These are phyloP conservation scores for Sarocladium brachiariae DNA, from an alignment of 2,329 filamentous ascomycete genomes.

Conservation along the genomic window DNA sequence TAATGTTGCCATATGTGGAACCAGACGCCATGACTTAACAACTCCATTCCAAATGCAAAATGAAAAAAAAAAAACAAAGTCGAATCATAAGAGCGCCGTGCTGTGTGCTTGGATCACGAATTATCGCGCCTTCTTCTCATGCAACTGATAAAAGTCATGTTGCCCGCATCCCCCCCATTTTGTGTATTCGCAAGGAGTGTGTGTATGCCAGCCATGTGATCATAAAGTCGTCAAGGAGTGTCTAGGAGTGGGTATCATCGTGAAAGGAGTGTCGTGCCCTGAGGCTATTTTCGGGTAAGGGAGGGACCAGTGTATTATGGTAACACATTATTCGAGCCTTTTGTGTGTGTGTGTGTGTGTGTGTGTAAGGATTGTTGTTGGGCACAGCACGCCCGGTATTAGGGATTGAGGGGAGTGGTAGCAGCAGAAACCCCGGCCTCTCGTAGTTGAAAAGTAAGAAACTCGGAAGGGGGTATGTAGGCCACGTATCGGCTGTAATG, in stretches of 20 bases:
- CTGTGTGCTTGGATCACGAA: slow-evolving; percentile 3
- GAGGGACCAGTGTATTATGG: not conserved
- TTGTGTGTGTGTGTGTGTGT: no score
- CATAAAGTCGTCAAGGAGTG: slow-evolving; percentile 27
- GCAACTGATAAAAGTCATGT: not conserved
- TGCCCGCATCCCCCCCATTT: slow-evolving; percentile 8
- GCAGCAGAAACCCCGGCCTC: not conserved
- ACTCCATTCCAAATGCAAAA: slow-evolving; percentile 6
- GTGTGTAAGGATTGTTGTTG: not conserved
- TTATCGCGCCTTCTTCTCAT: not conserved
- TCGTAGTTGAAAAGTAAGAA: not conserved
- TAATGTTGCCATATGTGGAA: slow-evolving; percentile 15
- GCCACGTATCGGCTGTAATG: not conserved
- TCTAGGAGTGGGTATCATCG: slow-evolving; percentile 19
- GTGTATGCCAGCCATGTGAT: slow-evolving; percentile 20
- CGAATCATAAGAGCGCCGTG: slow-evolving; percentile 4
- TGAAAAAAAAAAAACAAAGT: not conserved
- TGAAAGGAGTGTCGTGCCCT: slow-evolving; percentile 7
- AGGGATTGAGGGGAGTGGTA: not conserved
- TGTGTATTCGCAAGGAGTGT: slow-evolving; percentile 14
- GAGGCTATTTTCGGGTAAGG: not conserved
- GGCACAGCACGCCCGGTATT: not conserved
- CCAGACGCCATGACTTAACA: not conserved
- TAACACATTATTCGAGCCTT: not conserved
- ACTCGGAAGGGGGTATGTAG: not conserved